These are phyloP conservation scores for Carex myosuroides DNA, from an alignment of 176 grass and related monocot genomes.

Conservation along the genomic window DNA sequence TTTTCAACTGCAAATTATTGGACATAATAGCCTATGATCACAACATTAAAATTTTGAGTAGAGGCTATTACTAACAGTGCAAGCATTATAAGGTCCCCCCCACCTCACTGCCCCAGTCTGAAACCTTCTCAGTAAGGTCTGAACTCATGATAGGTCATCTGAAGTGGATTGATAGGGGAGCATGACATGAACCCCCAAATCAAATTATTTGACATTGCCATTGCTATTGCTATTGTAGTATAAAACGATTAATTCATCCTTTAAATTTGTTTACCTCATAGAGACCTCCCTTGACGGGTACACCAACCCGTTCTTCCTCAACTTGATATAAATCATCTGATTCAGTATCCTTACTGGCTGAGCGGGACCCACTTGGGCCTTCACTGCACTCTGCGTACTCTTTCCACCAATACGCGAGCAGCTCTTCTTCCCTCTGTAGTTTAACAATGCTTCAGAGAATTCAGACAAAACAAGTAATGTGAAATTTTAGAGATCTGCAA, in stretches of 20 bases:
- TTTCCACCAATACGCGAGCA: conserved; percentile 92
- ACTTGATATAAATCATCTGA: conserved; percentile 54
- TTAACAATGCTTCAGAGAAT: conserved; percentile 15
- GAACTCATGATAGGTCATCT: conserved; percentile 25
- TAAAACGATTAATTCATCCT: not conserved
- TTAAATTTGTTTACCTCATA: conserved; percentile 60
- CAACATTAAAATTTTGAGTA: not conserved
- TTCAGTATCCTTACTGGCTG: conserved; percentile 26
- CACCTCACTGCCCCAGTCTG: not conserved
- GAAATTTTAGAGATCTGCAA: not conserved
- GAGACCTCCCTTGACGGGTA: conserved; percentile 93
- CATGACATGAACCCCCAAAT: conserved; percentile 4
- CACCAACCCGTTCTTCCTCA: conserved; percentile 88
- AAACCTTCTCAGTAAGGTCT: conserved; percentile 10
- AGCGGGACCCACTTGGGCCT: conserved; percentile 52
- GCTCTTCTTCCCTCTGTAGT: conserved; percentile 78
- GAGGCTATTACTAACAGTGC: not conserved
- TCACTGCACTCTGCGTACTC: conserved; percentile 87
- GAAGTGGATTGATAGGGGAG: conserved; percentile 13
- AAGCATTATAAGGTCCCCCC: not conserved
- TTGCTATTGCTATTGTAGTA: not conserved
- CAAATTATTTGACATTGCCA: not conserved
- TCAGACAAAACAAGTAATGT: not conserved
- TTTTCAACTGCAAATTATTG: not conserved
- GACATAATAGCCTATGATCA: not conserved